These are phyloP conservation scores for Grigorovia jiainica DNA, from an alignment of 805 yeast species.

Conservation along the genomic window DNA sequence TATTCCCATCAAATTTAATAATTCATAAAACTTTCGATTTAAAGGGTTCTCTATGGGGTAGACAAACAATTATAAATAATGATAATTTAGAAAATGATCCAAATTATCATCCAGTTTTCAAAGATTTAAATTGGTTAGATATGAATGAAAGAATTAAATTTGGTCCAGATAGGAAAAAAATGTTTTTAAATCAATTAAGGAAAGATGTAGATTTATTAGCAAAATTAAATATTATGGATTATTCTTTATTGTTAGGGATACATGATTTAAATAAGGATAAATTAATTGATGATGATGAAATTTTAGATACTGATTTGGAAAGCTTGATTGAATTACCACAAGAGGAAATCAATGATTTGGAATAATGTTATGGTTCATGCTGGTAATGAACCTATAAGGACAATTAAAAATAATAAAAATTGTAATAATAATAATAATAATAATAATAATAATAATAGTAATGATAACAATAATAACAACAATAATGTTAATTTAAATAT, in stretches of 20 bases:
- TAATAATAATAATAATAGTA: not conserved
- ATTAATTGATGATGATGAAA: slow-evolving; percentile 3
- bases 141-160: slow-evolving; percentile 53
- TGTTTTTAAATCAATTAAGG: slow-evolving; percentile 59
- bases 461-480: not conserved
- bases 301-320: slow-evolving; percentile 1
- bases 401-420: not conserved
- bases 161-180: slow-evolving; percentile 58
- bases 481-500: not conserved
- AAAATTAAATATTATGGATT: slow-evolving; percentile 85
- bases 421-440: not conserved
- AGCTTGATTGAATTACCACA: slow-evolving; percentile 2
- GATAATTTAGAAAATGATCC: slow-evolving; percentile 11
- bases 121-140: slow-evolving; percentile 85
- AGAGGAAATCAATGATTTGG: slow-evolving; percentile 1
- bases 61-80: slow-evolving; percentile 38
- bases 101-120: slow-evolving; percentile 40
- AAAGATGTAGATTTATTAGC: slow-evolving; percentile 68
- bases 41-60: slow-evolving; percentile 87
- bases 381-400: not conserved
- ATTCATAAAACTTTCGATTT: slow-evolving; percentile 80
- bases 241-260: slow-evolving; percentile 79
- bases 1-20: slow-evolving; percentile 88
- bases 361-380: not conserved
- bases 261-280: slow-evolving; percentile 60